phyloP scores from a whole-genome alignment of 2,329 filamentous ascomycete species.

The Hypoxylon sp. region DNA sequence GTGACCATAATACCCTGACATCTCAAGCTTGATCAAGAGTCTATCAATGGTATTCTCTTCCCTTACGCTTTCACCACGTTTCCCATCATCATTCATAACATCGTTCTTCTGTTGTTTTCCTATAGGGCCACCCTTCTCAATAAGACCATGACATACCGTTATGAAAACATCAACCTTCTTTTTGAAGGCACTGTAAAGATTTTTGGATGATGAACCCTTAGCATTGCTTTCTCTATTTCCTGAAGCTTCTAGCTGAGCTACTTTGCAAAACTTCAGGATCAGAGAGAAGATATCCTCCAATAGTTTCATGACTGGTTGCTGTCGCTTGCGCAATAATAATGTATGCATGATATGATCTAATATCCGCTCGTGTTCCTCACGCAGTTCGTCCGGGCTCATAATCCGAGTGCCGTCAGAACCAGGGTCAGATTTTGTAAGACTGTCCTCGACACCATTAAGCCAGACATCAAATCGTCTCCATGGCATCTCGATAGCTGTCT shows the following conservation, averaged over 20 bases:
- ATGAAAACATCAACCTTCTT: conserved; percentile 80
- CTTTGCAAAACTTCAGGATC: conserved; percentile 75
- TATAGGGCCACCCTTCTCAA: conserved; percentile 66
- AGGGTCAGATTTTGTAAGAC: conserved; percentile 57
- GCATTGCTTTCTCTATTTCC: conserved; percentile 46
- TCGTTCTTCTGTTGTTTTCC: conserved; percentile 42
- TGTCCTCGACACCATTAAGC: conserved; percentile 68
- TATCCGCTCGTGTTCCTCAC: conserved; percentile 74
- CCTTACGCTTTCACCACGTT: conserved; percentile 47
- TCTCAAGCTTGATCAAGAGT: conserved; percentile 74
- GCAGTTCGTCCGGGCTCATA: conserved; percentile 70
- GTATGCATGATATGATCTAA: conserved; percentile 79
- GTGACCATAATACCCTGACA: conserved; percentile 70
- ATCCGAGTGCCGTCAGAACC: conserved; percentile 41
- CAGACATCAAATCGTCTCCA: conserved; percentile 77
- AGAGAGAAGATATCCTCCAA: conserved; percentile 79
- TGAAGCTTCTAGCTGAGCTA: conserved; percentile 52
- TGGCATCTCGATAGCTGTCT: conserved; percentile 74
- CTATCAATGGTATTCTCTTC: conserved; percentile 71
- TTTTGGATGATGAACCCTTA: conserved; percentile 42
- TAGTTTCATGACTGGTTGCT: conserved; percentile 75
- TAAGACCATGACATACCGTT: conserved; percentile 72
- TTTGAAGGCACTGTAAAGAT: conserved; percentile 71
- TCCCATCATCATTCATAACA: conserved; percentile 47
- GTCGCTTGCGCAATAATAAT: conserved; percentile 76